phyloP scores from a whole-genome alignment of 1,139 yeast species.

The Lodderomyces metapsilosis region DNA sequence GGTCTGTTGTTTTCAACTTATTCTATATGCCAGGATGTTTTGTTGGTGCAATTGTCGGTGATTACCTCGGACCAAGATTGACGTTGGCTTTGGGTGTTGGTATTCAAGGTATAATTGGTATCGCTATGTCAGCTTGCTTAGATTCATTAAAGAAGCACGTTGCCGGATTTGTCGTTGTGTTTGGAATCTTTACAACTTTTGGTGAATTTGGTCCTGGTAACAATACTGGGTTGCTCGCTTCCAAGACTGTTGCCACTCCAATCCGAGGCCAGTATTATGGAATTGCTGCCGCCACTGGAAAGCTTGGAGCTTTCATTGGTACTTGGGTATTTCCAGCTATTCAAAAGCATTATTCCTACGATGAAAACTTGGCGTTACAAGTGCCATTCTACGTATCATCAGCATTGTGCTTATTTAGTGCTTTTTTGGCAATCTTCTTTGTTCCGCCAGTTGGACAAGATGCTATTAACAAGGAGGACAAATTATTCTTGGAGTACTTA shows the following conservation, averaged over 20 bases:
- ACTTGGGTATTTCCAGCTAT: conserved; percentile 83
- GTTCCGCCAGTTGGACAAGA: conserved; percentile 83
- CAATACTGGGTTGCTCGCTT: conserved; percentile 82
- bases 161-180: conserved; percentile 79
- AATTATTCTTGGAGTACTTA: conserved; percentile 64
- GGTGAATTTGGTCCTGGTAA: conserved; percentile 98
- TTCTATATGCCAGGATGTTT: conserved; percentile 91
- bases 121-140: conserved; percentile 76
- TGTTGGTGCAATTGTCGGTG: conserved; percentile 79
- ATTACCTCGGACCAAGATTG: conserved; percentile 83
- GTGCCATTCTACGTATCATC: conserved; percentile 86
- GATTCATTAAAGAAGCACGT: conserved; percentile 54
- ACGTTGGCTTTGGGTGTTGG: conserved; percentile 69
- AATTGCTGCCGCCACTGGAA: conserved; percentile 87
- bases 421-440: conserved; percentile 63
- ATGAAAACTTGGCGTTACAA: conserved; percentile 49
- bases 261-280: conserved; percentile 91
- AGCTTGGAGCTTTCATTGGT: conserved; percentile 90
- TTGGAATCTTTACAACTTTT: conserved; percentile 79
- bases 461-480: conserved; percentile 77
- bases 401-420: conserved; percentile 71
- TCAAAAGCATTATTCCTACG: conserved; percentile 40
- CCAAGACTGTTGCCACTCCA: conserved; percentile 84
- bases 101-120: conserved; percentile 79
- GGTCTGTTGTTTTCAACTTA: conserved; percentile 86